Conservation (phyloP, 179 eudicot species). For the Dionaea muscipula region DNA sequence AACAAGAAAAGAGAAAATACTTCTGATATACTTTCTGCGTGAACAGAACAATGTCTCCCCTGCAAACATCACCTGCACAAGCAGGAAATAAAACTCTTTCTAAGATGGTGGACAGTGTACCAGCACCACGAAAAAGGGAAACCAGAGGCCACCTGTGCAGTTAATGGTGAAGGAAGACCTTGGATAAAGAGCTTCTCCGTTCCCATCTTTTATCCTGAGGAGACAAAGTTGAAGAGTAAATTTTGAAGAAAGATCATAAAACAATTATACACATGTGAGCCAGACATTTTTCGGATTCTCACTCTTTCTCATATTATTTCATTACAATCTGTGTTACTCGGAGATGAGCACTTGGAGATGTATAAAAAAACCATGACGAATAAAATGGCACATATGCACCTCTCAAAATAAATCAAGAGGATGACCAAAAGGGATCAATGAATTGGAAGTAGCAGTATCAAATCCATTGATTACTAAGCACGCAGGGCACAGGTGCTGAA, state of each 20-base stretch:
- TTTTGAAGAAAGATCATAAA: background rate
- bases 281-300: too few relatives aligned
- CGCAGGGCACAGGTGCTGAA: too few relatives aligned
- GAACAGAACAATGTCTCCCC: conserved; percentile 72
- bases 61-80: conserved; percentile 74
- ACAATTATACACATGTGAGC: background rate
- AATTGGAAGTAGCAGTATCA: too few relatives aligned
- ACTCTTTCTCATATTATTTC: background rate
- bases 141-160: conserved; percentile 46
- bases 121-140: conserved; percentile 1
- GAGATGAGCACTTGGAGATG: too few relatives aligned
- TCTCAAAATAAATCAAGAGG: too few relatives aligned
- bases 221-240: background rate
- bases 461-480: too few relatives aligned
- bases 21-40: conserved; percentile 55
- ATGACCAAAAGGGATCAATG: too few relatives aligned
- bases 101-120: background rate
- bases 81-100: conserved; percentile 6
- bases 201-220: conserved; percentile 59
- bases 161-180: conserved; percentile 53
- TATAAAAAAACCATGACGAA: too few relatives aligned
- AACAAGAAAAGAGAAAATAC: too few relatives aligned
- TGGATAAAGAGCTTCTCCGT: conserved; percentile 54
- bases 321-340: too few relatives aligned
- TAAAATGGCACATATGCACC: too few relatives aligned